These are phyloP conservation scores for Allium cepa DNA, from an alignment of 106 monocot genomes.

Conservation along the genomic window DNA sequence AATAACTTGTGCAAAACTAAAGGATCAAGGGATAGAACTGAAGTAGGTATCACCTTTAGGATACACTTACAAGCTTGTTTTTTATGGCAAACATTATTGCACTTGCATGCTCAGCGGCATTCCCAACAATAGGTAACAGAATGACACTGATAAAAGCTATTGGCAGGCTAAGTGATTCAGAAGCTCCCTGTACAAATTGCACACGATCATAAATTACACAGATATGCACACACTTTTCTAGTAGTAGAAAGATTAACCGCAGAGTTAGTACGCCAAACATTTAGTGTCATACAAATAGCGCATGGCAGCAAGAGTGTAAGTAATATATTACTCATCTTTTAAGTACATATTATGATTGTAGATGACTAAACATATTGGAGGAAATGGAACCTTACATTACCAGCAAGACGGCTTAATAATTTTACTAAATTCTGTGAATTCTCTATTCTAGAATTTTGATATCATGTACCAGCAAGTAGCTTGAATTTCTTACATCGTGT, in stretches of 20 bases:
- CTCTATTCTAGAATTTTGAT: no score
- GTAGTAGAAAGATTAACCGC: not conserved
- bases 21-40: not conserved
- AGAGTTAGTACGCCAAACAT: not conserved
- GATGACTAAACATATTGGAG: no score
- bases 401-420: no score
- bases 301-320: no score
- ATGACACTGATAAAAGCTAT: constrained; percentile 61
- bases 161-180: constrained; percentile 42
- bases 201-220: not conserved
- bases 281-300: no score
- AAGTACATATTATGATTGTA: no score
- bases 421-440: no score
- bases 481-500: no score
- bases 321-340: no score
- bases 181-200: constrained; percentile 33
- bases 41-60: not conserved
- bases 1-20: not conserved
- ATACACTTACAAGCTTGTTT: constrained; percentile 47
- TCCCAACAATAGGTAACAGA: constrained; percentile 63
- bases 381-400: no score
- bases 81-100: constrained; percentile 64
- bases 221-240: not conserved
- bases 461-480: no score
- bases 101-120: constrained; percentile 72